Evolutionary conservation across 2,329 filamentous ascomycete species (phyloP).

Genomic region (Trichoderma koningiopsis): DNA sequence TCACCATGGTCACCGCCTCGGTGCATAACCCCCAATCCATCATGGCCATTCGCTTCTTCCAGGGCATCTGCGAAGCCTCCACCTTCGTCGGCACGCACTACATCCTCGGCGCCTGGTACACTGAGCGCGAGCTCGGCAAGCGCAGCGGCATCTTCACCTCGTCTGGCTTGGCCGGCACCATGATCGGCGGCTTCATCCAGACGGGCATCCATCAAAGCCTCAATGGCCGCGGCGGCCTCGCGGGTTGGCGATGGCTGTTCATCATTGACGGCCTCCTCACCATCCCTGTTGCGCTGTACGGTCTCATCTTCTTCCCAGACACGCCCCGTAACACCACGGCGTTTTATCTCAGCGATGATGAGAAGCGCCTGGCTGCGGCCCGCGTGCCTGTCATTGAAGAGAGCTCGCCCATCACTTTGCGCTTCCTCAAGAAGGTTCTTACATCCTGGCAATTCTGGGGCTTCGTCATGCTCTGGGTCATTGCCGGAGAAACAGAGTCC

Average conservation of each 20-base stretch:
- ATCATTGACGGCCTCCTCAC: slow-evolving; percentile 65
- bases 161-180: slow-evolving; percentile 59
- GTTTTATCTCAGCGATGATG: slow-evolving; percentile 48
- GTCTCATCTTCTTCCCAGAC: slow-evolving; percentile 42
- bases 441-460: slow-evolving; percentile 66
- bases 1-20: slow-evolving; percentile 60
- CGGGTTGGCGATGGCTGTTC: slow-evolving; percentile 71
- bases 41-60: slow-evolving; percentile 46
- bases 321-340: slow-evolving; percentile 51
- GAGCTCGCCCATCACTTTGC: slow-evolving; percentile 48
- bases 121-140: slow-evolving; percentile 61
- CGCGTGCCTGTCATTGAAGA: slow-evolving; percentile 45
- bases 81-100: slow-evolving; percentile 48
- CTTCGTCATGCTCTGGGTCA: slow-evolving; percentile 67
- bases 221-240: slow-evolving; percentile 54
- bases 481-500: slow-evolving; percentile 71
- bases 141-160: slow-evolving; percentile 64
- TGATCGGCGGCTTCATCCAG: slow-evolving; percentile 57
- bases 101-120: slow-evolving; percentile 60
- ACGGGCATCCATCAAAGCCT: slow-evolving; percentile 59
- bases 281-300: slow-evolving; percentile 40
- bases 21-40: slow-evolving; percentile 42
- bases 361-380: slow-evolving; percentile 46
- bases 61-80: slow-evolving; percentile 43
- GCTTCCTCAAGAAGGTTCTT: slow-evolving; percentile 58